Conservation (phyloP, 108 stramenopile genomes). For the Pseudonitzschia multiseries region DNA sequence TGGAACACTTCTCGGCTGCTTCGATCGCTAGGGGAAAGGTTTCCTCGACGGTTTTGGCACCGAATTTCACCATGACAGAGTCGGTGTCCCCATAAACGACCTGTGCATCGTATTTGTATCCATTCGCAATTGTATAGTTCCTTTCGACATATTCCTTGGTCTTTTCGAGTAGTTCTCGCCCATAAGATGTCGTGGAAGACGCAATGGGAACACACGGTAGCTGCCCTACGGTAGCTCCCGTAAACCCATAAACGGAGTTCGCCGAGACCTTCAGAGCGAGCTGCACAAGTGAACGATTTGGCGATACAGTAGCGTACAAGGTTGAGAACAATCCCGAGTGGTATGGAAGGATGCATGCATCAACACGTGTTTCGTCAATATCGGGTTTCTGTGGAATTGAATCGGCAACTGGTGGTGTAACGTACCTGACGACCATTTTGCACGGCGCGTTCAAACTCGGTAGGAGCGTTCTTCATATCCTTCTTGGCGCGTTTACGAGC, state of each 20-base stretch:
- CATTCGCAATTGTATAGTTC: constrained; percentile 93
- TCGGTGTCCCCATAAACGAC: constrained; percentile 99
- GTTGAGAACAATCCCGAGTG: background rate
- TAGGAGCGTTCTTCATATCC: constrained; percentile 98
- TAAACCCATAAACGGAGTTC: constrained; percentile 99
- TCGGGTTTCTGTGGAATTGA: no score
- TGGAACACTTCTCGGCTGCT: constrained; percentile 93
- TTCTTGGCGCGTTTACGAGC: constrained; percentile 98
- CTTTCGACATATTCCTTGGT: constrained; percentile 94
- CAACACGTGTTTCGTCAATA: background rate
- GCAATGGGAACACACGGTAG: constrained; percentile 98
- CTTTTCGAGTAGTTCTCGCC: constrained; percentile 88
- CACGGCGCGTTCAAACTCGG: constrained; percentile 97
- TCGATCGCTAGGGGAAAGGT: constrained; percentile 94
- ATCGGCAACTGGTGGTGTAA: no score
- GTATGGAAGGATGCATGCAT: background rate
- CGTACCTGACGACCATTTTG: constrained; percentile 89
- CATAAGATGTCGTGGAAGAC: constrained; percentile 95
- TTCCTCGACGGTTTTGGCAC: constrained; percentile 86
- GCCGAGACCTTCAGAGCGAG: constrained; percentile 98
- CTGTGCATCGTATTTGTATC: constrained; percentile 89
- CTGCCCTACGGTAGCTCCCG: constrained; percentile 98
- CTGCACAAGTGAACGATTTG: background rate
- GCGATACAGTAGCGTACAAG: no score
- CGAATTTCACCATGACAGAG: constrained; percentile 99